Conservation (phyloP, 2,329 filamentous ascomycete genomes). For the Ophiostoma himal-ulmi region DNA sequence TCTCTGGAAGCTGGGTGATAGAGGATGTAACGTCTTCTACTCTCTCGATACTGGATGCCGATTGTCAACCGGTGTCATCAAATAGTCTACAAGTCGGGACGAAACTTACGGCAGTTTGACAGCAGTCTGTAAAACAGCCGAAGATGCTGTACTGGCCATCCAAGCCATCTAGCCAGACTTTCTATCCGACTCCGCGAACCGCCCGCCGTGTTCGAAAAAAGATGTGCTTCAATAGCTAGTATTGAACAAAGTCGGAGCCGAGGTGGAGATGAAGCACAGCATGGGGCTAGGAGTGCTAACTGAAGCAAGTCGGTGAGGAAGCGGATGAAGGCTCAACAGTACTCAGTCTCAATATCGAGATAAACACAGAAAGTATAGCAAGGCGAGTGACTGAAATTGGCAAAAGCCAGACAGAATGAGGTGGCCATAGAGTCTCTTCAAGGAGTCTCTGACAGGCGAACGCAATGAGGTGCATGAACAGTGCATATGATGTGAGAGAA, state of each 20-base stretch:
- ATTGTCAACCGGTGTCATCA: conserved; percentile 2
- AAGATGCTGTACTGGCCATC: neutral
- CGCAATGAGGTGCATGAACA: conserved; percentile 43
- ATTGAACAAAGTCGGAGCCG: conserved; percentile 16
- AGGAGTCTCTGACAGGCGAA: neutral
- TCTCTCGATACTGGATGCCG: neutral
- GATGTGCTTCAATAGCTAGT: neutral
- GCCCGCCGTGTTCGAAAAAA: conserved; percentile 15
- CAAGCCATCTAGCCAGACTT: too few species aligned
- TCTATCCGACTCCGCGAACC: conserved; percentile 8
- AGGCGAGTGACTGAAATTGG: neutral
- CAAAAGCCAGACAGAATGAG: neutral
- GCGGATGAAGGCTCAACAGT: neutral
- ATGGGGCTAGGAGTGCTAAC: conserved; percentile 22
- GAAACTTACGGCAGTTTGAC: neutral
- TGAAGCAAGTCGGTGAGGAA: conserved; percentile 37
- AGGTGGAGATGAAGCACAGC: conserved; percentile 17
- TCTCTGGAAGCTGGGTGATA: neutral
- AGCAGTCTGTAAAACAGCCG: neutral
- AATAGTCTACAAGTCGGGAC: neutral
- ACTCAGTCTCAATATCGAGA: neutral
- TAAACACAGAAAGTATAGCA: neutral
- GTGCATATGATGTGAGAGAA: conserved; percentile 31
- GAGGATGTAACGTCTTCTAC: neutral
- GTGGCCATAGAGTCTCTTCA: neutral